These are phyloP conservation scores for Diplosphaera chodatii DNA, from an alignment of 139 green algal species.

Conservation along the genomic window DNA sequence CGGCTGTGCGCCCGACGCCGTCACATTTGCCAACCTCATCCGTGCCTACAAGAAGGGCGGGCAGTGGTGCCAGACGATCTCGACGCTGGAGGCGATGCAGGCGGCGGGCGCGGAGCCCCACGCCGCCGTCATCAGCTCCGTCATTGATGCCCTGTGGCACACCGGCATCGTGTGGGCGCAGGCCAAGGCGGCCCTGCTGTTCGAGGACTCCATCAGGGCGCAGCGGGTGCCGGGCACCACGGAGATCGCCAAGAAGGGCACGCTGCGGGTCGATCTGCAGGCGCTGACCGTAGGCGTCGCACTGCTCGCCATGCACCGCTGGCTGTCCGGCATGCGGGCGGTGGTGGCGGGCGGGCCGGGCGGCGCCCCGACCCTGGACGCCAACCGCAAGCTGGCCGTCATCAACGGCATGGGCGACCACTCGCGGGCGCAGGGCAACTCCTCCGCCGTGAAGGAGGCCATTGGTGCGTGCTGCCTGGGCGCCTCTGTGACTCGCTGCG, in stretches of 20 bases:
- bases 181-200: slow-evolving; percentile 45
- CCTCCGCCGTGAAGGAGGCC: slow-evolving; percentile 24
- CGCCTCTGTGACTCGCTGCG: no score
- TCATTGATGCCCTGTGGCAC: slow-evolving; percentile 54
- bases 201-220: slow-evolving; percentile 28
- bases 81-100: slow-evolving; percentile 66
- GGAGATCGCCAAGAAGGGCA: slow-evolving; percentile 25
- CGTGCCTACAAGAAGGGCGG: slow-evolving; percentile 46
- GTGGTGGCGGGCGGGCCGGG: slow-evolving; percentile 27
- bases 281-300: slow-evolving; percentile 39
- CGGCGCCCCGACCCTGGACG: slow-evolving; percentile 8
- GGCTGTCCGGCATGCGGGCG: slow-evolving; percentile 18
- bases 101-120: slow-evolving; percentile 27
- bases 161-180: slow-evolving; percentile 54
- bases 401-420: slow-evolving; percentile 22
- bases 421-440: slow-evolving; percentile 9
- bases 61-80: slow-evolving; percentile 38
- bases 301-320: slow-evolving; percentile 38
- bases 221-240: slow-evolving; percentile 3
- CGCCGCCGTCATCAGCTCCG: slow-evolving; percentile 29
- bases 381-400: slow-evolving; percentile 13
- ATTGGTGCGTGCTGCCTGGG: no score
- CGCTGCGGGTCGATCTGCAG: slow-evolving; percentile 36
- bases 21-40: slow-evolving; percentile 56
- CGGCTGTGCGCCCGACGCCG: slow-evolving; percentile 43